Evolutionary conservation across 2,329 filamentous ascomycete genomes (phyloP), one percentile per base, ranked within the genome.

Genomic region (Amphichorda felina): DNA sequence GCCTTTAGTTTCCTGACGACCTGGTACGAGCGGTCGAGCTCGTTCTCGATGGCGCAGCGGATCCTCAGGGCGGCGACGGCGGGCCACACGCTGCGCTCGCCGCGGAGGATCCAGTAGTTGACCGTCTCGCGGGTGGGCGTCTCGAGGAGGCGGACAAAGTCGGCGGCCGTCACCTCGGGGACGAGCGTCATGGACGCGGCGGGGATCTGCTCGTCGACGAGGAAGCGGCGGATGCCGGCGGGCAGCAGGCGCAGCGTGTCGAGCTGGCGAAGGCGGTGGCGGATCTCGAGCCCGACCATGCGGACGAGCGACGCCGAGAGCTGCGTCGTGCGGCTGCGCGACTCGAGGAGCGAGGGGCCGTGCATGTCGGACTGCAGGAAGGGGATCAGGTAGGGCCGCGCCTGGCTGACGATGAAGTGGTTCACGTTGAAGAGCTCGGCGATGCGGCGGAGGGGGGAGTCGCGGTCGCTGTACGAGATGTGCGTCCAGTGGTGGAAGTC

Each of bases 401-500:
- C 87, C 61, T 95, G 89, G 44, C 83, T 91, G 45, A 96, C 78
- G 43, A 96, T 86, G 59, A 93, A 95, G 62, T 95, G 88, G 52
- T 94, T 93, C 36, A 93, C 84, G 53, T 93, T 93, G 68, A 91
- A 91, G 9, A 89, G 72, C 58, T 89, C 82, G 6, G 81, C 75
- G 21, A 91, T 78, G 27, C 84, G 74, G 36, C 75, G 69, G 2
- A 91, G 68, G 2, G 71, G 72, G 1, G 69, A 70, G 48, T 73
- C 78, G 29, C 75, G 75, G 41, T 83, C 78, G 29, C 69, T 68
- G 54, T 81, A 78, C 6, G 70, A 72, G 15, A 72, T 69, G 39
- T 74, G 68, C 5, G 76, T 77, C 71, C 78, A 82, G 30, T 81
- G 73, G n/a, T 68, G 71, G 51, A 82, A 82, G 35, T 74, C 68